phyloP scores from a whole-genome alignment of 164 flowering plant species.

The Magnolia officinalis region DNA sequence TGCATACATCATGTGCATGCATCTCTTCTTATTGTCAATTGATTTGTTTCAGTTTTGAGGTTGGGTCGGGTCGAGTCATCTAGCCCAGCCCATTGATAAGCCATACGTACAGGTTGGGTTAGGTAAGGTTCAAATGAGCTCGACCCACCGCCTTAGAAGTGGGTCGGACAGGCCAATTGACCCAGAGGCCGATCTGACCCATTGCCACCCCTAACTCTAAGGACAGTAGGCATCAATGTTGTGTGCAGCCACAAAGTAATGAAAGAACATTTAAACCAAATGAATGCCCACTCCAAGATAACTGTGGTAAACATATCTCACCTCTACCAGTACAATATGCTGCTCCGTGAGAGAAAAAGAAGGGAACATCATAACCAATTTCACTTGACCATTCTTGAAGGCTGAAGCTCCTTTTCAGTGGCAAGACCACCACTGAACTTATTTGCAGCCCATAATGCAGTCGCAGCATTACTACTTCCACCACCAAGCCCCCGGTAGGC shows the following conservation, averaged over 20 bases:
- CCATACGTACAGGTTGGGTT: background rate
- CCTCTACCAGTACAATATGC: constrained; percentile 99
- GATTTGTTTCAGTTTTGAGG: background rate
- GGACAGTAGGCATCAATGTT: background rate
- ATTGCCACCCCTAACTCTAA: background rate
- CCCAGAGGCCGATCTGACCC: background rate
- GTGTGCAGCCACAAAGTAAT: background rate
- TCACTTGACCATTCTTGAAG: constrained; percentile 78
- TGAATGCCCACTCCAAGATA: background rate
- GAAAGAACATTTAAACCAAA: background rate
- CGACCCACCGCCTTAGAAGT: background rate
- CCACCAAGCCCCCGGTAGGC: constrained; percentile 99
- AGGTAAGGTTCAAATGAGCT: background rate
- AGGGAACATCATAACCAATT: constrained; percentile 95
- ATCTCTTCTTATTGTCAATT: background rate
- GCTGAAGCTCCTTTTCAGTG: constrained; percentile 80
- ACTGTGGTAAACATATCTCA: constrained; percentile 54
- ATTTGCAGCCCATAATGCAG: constrained; percentile 98
- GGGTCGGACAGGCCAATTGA: background rate
- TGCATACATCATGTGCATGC: background rate
- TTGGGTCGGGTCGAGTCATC: background rate
- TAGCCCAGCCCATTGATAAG: background rate
- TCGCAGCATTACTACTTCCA: constrained; percentile 98
- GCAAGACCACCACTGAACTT: constrained; percentile 78
- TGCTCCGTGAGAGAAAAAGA: constrained; percentile 95